phyloP scores from a whole-genome alignment of 1,284 basidiomycete genomes.

The Sporisorium reilianum region DNA sequence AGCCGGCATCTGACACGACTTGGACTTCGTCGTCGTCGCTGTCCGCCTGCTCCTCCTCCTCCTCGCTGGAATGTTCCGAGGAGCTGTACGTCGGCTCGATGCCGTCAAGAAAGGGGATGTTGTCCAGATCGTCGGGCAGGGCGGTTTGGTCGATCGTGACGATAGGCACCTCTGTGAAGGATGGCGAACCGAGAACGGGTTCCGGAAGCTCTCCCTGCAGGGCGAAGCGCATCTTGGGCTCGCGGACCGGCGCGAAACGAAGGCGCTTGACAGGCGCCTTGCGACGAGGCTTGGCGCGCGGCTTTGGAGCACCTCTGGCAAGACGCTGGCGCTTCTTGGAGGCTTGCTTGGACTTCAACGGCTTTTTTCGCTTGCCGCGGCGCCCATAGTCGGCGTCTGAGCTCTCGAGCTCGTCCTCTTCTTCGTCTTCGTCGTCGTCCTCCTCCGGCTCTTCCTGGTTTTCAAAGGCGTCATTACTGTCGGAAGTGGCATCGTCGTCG shows the following conservation, averaged over 20 bases:
- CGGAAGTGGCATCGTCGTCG: conserved; percentile 13
- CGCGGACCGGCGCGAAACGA: background rate
- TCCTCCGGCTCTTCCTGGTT: conserved; percentile 9
- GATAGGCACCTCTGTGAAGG: background rate
- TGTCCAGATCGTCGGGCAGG: background rate
- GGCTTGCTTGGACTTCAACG: conserved; percentile 1
- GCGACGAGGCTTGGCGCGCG: conserved; percentile 12
- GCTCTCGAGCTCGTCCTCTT: conserved; percentile 22
- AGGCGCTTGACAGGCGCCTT: conserved; percentile 7
- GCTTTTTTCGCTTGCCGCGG: conserved; percentile 17
- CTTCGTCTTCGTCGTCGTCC: conserved; percentile 5
- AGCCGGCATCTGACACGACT: conserved; percentile 12
- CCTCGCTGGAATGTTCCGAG: conserved; percentile 16
- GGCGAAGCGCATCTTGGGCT: conserved; percentile 32
- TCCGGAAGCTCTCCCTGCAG: conserved; percentile 35
- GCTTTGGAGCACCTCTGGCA: background rate
- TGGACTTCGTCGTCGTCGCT: conserved; percentile 7
- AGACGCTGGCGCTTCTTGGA: conserved; percentile 34
- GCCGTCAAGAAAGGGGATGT: conserved; percentile 21
- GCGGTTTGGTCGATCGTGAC: conserved; percentile 17
- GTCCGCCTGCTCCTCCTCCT: conserved; percentile 9
- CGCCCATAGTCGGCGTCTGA: conserved; percentile 22
- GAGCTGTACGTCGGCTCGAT: conserved; percentile 15
- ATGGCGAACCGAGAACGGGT: conserved; percentile 19
- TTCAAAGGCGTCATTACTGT: conserved; percentile 5